Evolutionary conservation across 208 protist genomes (phyloP).

Genomic region (Herpetomonas tarakana): DNA sequence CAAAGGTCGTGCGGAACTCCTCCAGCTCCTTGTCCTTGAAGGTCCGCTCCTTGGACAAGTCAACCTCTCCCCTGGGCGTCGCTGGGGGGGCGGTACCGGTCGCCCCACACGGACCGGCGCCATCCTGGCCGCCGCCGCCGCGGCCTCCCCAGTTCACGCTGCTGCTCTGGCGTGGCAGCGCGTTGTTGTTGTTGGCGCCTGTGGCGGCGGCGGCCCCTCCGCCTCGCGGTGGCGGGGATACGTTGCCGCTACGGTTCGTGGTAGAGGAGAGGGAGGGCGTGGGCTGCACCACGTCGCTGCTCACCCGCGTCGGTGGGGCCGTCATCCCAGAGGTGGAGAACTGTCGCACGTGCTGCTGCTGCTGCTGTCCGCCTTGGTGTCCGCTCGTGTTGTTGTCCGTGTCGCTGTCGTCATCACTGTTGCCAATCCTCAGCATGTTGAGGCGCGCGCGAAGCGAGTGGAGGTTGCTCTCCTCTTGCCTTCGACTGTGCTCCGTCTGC

Average conservation of each 20-base stretch:
- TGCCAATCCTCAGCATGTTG: slow-evolving; percentile 12
- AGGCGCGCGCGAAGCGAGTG: slow-evolving; percentile 5
- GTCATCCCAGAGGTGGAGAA: no score
- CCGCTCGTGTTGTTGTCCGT: not conserved
- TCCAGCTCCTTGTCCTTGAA: slow-evolving; percentile 40
- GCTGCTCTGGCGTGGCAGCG: slow-evolving; percentile 1
- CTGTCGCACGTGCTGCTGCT: no score
- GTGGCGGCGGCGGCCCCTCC: not conserved
- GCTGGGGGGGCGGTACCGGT: not conserved
- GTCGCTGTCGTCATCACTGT: slow-evolving; percentile 23
- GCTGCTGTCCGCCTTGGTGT: not conserved
- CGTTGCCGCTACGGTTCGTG: no score
- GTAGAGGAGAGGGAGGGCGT: no score
- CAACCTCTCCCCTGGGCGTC: slow-evolving; percentile 21
- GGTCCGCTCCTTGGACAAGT: slow-evolving; percentile 18
- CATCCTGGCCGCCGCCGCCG: no score
- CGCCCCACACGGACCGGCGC: no score
- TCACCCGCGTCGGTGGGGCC: not conserved
- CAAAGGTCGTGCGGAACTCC: slow-evolving; percentile 50
- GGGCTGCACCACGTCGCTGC: not conserved
- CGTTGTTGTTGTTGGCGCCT: not conserved
- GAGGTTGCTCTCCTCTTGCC: not conserved
- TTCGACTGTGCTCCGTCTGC: not conserved
- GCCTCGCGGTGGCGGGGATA: no score
- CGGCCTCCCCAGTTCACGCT: no score